Base-by-base conservation (phyloP, 1,284 basidiomycete genomes). In the Trametes hirsuta region DNA sequence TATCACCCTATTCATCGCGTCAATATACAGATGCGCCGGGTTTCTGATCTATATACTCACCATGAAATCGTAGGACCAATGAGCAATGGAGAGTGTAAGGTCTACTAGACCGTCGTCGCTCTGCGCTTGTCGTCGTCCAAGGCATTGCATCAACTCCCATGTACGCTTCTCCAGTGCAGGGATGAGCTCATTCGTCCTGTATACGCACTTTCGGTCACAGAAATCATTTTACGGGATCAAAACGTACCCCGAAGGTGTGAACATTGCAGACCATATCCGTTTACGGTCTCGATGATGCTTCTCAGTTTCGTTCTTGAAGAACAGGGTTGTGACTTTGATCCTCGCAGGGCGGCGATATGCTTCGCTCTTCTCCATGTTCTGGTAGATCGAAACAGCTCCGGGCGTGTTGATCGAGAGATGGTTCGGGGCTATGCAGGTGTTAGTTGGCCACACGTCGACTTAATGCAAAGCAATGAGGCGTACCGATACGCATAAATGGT, bases 1-100 rank as follows among this genome's bases (percentile, higher is more conserved):
- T 46, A 35, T 53, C 52, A 11, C 52, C 52, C 51, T 53, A 24
- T 2, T 9, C 14, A 39, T 35, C 15, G 6, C 10, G 24, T 41
- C 5, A 4, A 40, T 14, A 39, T 18, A n/a, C 30, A 15, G 10
- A 15, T 18, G 30, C 40, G 34, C 9, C 42, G 21, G 21, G 14
- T 44, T 10, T 21, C 9, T 3, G 21, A n/a, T 25, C 10, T 3
- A 30, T 18, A 9, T 6, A 45, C 41, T 6, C 22, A 53, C 51
- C 52, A 53, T 53, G 35, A 53, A 37, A 22, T 53, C 52, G 35
- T 53, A 25, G 5, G 52, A 53, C 52, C 52, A 53, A 44, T 53
- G 52, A 22, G 21, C 35, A 6, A 53, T 34, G 11, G 52, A 30
- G 6, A 37, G 34, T 1, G 34, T 18, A 12, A 53, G 35, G 22